Conservation (phyloP, 345 rosid genomes). For the Trapa bicornis region DNA sequence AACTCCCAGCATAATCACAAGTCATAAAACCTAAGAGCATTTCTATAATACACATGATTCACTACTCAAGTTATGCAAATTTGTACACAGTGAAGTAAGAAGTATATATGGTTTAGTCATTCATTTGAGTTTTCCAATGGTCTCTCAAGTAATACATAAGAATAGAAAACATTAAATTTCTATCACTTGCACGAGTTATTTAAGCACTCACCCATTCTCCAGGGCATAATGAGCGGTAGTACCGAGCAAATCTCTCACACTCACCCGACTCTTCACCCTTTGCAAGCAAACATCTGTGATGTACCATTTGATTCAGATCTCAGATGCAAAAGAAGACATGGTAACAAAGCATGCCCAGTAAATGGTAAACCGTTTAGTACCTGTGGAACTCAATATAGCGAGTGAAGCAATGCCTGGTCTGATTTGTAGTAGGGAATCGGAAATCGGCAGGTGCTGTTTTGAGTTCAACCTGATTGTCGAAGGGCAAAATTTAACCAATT, state of each 20-base stretch:
- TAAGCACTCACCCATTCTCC: constrained; percentile 77
- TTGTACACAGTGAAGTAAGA: no score
- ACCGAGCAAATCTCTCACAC: constrained; percentile 65
- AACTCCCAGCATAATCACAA: no score
- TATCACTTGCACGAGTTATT: background rate
- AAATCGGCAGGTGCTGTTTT: constrained; percentile 73
- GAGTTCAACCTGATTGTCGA: constrained; percentile 39
- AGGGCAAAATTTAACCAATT: background rate
- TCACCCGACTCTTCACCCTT: constrained; percentile 68
- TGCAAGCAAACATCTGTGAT: constrained; percentile 53
- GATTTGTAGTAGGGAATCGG: constrained; percentile 74
- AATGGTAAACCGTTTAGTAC: constrained; percentile 11
- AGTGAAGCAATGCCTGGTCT: constrained; percentile 64
- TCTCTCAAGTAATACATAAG: background rate
- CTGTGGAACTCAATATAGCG: constrained; percentile 74
- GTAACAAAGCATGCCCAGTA: background rate
- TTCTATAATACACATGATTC: no score
- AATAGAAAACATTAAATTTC: background rate
- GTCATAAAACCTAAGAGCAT: no score
- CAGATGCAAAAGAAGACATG: no score
- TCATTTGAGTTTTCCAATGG: background rate
- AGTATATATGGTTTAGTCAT: background rate
- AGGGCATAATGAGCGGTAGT: constrained; percentile 82
- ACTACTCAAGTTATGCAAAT: no score
- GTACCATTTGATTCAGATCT: background rate